phyloP scores from a whole-genome alignment of 2,329 filamentous ascomycete species.

The Fusarium avenaceum region DNA sequence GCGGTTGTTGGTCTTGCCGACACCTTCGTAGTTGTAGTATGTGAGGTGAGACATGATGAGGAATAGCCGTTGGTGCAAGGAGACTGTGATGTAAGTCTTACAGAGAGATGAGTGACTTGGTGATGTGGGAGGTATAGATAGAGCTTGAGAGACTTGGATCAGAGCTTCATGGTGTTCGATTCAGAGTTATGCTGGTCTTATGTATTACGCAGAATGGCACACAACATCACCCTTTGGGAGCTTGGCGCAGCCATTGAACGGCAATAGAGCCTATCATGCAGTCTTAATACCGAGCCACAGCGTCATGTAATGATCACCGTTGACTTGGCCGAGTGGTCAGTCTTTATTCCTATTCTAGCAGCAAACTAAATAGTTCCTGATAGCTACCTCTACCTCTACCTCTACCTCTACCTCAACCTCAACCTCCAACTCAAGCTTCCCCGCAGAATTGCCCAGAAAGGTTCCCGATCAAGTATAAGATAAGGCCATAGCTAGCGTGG shows the following conservation, averaged over 20 bases:
- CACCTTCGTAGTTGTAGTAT: conserved; percentile 53
- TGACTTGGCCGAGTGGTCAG: conserved; percentile 12
- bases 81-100: background rate
- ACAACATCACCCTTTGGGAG: background rate
- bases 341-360: conserved; percentile 22
- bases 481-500: conserved; percentile 3
- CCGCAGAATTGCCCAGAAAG: conserved; percentile 15
- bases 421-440: background rate
- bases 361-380: background rate
- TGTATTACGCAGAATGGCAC: conserved; percentile 18
- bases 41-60: conserved; percentile 50
- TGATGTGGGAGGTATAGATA: background rate
- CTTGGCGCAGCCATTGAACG: conserved; percentile 17
- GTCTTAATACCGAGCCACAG: background rate
- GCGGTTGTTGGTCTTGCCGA: conserved; percentile 46
- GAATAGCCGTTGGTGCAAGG: background rate
- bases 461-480: conserved; percentile 34
- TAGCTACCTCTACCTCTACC: background rate
- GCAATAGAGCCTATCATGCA: conserved; percentile 6
- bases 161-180: background rate
- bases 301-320: conserved; percentile 6
- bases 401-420: no score
- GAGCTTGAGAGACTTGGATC: background rate
- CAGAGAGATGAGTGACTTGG: background rate
- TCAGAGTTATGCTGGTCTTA: conserved; percentile 17